Evolutionary conservation across 108 stramenopile genomes (phyloP), one percentile per base, ranked within the genome.

Genomic region (Skeletonema grethae): DNA sequence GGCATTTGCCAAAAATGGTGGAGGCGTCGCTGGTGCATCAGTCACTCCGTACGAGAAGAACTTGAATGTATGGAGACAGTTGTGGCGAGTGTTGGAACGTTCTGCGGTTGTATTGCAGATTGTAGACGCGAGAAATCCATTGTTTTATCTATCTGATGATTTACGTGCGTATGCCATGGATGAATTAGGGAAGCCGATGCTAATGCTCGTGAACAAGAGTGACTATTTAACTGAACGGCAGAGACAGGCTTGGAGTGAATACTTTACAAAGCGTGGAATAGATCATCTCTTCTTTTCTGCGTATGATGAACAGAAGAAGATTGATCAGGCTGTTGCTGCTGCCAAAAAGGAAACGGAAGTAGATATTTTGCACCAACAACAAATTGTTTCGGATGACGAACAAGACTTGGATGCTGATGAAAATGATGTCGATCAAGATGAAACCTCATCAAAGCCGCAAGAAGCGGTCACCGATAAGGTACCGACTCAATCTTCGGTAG

Each of bases 11-110:
- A 28, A 63, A 13, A 32, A 77, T 41, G 65, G 79, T 12, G 75
- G 75, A 35, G 79, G 76, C 3, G 72, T 69, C 5, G 57, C 60
- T 7, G 72, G 75, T 48, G 86, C 84, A 10, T 78, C 87, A 57
- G 93, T 91, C 4, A 99, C 98, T 24, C 99, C 99, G 2, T 99
- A 98, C 81, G 99, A 99, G 85, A 98, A 98, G 88, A 99, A 99
- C 82, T 45, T 99, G 8, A 94, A 99, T 57, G 97, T 99, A 29
- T 99, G 99, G 99, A 76, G 97, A 15, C 99, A 99, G 83, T 84
- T 99, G 8, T 99, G 99, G 99, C 84, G 99, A 15, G 98, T 99
- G 9, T 65, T 97, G 69, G 99, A 99, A 73, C 84, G 97, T 66
- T 94, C 90, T 39, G 86, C 95, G 43, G 86, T 96, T 55, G 77